A percentile compares a stretch with the other conserved stretches of the same genome.
phyloP scores from a whole-genome alignment of 2,329 filamentous ascomycete genomes.

The Cladosporium sp. region DNA sequence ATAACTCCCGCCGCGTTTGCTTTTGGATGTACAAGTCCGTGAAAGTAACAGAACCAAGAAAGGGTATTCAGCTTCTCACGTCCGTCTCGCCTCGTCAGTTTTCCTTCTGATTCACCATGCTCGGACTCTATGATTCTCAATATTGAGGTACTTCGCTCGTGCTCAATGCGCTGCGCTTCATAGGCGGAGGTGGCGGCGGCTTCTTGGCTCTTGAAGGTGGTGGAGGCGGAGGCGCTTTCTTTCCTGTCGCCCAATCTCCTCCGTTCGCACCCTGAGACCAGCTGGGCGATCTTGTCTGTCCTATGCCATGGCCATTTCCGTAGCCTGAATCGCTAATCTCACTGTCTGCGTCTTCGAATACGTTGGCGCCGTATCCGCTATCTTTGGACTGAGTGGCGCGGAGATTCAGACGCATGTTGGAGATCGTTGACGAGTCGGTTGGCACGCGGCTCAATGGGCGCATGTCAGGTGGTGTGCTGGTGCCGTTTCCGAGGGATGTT shows the following conservation, averaged over 20 bases:
- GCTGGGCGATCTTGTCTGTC: slow-evolving; percentile 22
- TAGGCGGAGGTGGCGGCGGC: slow-evolving; percentile 62
- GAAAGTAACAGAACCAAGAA: not conserved
- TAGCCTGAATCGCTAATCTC: slow-evolving; percentile 26
- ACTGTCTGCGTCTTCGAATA: slow-evolving; percentile 51
- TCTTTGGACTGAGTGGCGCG: slow-evolving; percentile 33
- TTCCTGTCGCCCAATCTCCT: slow-evolving; percentile 38
- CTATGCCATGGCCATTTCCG: not conserved
- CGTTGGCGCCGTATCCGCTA: slow-evolving; percentile 36
- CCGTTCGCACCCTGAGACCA: slow-evolving; percentile 17
- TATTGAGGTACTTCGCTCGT: slow-evolving; percentile 32
- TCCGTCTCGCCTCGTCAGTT: no score
- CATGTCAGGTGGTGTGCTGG: slow-evolving; percentile 43
- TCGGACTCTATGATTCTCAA: slow-evolving; percentile 6
- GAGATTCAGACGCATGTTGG: slow-evolving; percentile 45
- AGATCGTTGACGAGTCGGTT: slow-evolving; percentile 51
- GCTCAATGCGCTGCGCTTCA: slow-evolving; percentile 55
- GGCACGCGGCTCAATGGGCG: slow-evolving; percentile 49
- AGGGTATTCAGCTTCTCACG: not conserved
- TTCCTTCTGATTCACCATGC: not conserved
- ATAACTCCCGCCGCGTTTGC: no score
- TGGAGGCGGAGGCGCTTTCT: slow-evolving; percentile 60
- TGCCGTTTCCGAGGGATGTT: slow-evolving; percentile 44
- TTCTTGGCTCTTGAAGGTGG: slow-evolving; percentile 51
- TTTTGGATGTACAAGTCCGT: no score